phyloP scores from a whole-genome alignment of 2,329 filamentous ascomycete genomes.

The Pseudocercospora eumusae region DNA sequence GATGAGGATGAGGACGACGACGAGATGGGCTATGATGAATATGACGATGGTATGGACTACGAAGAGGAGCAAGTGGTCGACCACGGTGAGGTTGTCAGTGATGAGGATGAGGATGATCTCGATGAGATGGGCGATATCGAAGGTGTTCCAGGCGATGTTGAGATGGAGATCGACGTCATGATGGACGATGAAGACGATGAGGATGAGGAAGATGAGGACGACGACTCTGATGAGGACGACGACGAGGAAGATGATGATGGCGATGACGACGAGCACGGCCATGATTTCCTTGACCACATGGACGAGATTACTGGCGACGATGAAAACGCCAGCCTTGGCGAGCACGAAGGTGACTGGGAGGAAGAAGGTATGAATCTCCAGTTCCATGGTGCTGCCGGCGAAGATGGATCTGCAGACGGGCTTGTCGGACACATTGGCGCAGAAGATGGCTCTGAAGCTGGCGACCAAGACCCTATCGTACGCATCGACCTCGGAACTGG shows the following conservation, averaged over 20 bases:
- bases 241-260: constrained; percentile 58
- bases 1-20: constrained; percentile 69
- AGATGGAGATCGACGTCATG: constrained; percentile 80
- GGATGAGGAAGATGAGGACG: constrained; percentile 57
- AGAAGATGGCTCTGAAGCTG: constrained; percentile 42
- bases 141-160: constrained; percentile 62
- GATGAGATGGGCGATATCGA: constrained; percentile 75
- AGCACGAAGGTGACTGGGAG: constrained; percentile 52
- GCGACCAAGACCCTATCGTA: constrained; percentile 39
- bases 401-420: constrained; percentile 47
- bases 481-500: constrained; percentile 49
- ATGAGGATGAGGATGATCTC: constrained; percentile 79
- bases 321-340: constrained; percentile 48
- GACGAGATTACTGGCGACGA: constrained; percentile 53
- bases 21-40: constrained; percentile 91
- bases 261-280: constrained; percentile 60
- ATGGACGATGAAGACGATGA: constrained; percentile 72
- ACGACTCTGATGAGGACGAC: constrained; percentile 61
- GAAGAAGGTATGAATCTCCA: constrained; percentile 47
- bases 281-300: constrained; percentile 59
- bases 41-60: constrained; percentile 88
- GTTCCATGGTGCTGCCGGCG: constrained; percentile 43
- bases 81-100: constrained; percentile 84
- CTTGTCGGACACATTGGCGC: constrained; percentile 45
- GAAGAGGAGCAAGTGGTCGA: constrained; percentile 81